Evolutionary conservation across 805 yeast genomes (phyloP), one percentile per base, ranked within the genome.

Genomic region (Wickerhamiella galacta): DNA sequence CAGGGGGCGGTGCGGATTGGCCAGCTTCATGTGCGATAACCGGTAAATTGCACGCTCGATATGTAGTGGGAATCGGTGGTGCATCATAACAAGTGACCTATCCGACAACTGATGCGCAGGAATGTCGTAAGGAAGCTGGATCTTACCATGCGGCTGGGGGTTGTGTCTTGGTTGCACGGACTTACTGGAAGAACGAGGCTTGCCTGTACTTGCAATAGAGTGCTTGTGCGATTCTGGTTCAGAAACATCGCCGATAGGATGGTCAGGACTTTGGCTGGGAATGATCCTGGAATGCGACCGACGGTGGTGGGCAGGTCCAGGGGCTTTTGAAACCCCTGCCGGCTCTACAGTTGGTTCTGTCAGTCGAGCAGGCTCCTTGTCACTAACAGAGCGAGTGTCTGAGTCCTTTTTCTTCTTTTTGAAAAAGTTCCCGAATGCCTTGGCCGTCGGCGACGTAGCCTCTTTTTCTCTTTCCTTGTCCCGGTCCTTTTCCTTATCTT

Each of bases 41-140:
- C 98, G 62, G 54, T 90, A 90, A 32, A 90, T 79, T 0, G 98
- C 98, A 25, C 98, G 66, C 54, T 90, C 98, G 28, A 90, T 93
- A 53, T 87, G 95, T 29, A 90, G 73, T 0, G 96, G 95, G 53
- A 80, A 78, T 41, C 98, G 63, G 46, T 55, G 58, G 41, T 53
- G 44, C 54, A 52, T 44, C 60, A 55, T 55, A 29, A 52, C 48
- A 38, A 43, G 34, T 22, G 56, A 45, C 32, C 50, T 43, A 34
- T 53, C 57, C 19, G 51, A 44, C 32, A 47, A 40, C 37, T 53
- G 58, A 35, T 53, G 56, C 5, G 53, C 46, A 11, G 58, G 58
- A 25, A 53, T 53, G 24, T 47, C 49, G 39, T 53, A 53, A 7
- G 58, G 58, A 16, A 52, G 43, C 41, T 46, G 42, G 39, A 46